These are phyloP conservation scores for Lachnellula hyalina DNA, from an alignment of 2,329 filamentous ascomycete species.

Conservation along the genomic window DNA sequence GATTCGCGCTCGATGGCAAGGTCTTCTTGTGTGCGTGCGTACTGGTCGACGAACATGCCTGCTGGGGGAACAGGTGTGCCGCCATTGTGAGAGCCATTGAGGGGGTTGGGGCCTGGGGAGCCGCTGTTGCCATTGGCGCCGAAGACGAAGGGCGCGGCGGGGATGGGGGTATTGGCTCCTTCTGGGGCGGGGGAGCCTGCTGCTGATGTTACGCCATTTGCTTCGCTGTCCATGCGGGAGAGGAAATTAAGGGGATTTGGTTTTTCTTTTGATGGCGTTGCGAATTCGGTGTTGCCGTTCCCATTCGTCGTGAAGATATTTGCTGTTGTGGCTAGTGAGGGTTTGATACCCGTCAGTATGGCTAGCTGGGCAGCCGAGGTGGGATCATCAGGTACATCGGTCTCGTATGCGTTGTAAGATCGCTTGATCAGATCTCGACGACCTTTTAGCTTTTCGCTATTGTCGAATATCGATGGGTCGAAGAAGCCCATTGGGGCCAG, in stretches of 20 bases:
- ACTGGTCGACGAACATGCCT: slow-evolving; percentile 35
- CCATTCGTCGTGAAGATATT: slow-evolving; percentile 33
- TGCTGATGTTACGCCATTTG: slow-evolving; percentile 67
- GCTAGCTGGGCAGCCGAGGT: slow-evolving; percentile 76
- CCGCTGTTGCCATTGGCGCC: slow-evolving; percentile 34
- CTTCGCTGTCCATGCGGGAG: slow-evolving; percentile 52
- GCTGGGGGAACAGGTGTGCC: slow-evolving; percentile 37
- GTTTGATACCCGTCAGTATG: slow-evolving; percentile 55
- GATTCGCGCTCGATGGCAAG: slow-evolving; percentile 69
- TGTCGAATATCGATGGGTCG: slow-evolving; percentile 81
- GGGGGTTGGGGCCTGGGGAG: slow-evolving; percentile 27
- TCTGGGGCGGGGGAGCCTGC: slow-evolving; percentile 86
- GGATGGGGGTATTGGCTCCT: slow-evolving; percentile 60
- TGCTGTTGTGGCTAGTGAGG: slow-evolving; percentile 44
- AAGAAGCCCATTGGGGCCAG: slow-evolving; percentile 95
- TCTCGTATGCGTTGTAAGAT: slow-evolving; percentile 91
- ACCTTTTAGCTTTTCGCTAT: slow-evolving; percentile 70
- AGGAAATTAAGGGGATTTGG: slow-evolving; percentile 66
- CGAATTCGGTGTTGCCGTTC: slow-evolving; percentile 42
- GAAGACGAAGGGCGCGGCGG: slow-evolving; percentile 49
- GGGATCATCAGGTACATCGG: slow-evolving; percentile 81
- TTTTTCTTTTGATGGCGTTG: slow-evolving; percentile 58
- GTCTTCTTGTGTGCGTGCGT: slow-evolving; percentile 34
- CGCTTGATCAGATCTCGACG: slow-evolving; percentile 77
- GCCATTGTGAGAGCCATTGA: slow-evolving; percentile 46